Conservation (phyloP, 306 rosid species). For the Echinosophora koreensis region DNA sequence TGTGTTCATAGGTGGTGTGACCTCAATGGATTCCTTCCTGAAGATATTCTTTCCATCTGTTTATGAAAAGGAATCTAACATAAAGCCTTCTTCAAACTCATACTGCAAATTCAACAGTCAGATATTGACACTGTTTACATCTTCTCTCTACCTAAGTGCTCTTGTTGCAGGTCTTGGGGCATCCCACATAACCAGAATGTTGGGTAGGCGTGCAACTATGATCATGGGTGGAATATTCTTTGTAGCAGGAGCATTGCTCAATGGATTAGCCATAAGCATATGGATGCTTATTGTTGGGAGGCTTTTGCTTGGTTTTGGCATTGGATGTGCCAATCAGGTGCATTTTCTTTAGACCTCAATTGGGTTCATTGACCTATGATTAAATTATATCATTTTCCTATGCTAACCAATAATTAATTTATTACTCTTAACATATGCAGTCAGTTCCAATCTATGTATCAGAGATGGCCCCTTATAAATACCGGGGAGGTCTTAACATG, state of each 20-base stretch:
- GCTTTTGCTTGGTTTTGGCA: slow-evolving; percentile 81
- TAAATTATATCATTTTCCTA: background rate
- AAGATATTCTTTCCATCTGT: slow-evolving; percentile 69
- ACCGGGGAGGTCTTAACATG: slow-evolving; percentile 76
- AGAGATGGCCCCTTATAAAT: slow-evolving; percentile 75
- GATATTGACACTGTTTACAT: slow-evolving; percentile 70
- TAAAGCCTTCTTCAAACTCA: slow-evolving; percentile 55
- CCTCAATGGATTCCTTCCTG: slow-evolving; percentile 78
- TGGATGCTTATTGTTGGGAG: slow-evolving; percentile 81
- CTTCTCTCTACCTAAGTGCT: slow-evolving; percentile 82
- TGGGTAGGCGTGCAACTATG: slow-evolving; percentile 73
- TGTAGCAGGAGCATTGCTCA: slow-evolving; percentile 66
- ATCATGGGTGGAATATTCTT: slow-evolving; percentile 65
- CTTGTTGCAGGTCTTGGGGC: slow-evolving; percentile 62
- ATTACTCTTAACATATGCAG: slow-evolving; percentile 41
- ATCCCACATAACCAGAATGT: slow-evolving; percentile 54
- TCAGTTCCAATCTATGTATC: slow-evolving; percentile 85
- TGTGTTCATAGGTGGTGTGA: slow-evolving; percentile 72
- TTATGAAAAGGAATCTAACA: slow-evolving; percentile 47
- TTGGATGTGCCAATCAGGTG: slow-evolving; percentile 88
- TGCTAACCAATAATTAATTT: background rate
- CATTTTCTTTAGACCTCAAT: background rate
- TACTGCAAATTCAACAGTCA: slow-evolving; percentile 81
- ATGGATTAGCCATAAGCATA: slow-evolving; percentile 56
- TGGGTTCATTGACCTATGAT: background rate